Conservation (phyloP, 495 filamentous ascomycete species). For the Daldinia concentrica region DNA sequence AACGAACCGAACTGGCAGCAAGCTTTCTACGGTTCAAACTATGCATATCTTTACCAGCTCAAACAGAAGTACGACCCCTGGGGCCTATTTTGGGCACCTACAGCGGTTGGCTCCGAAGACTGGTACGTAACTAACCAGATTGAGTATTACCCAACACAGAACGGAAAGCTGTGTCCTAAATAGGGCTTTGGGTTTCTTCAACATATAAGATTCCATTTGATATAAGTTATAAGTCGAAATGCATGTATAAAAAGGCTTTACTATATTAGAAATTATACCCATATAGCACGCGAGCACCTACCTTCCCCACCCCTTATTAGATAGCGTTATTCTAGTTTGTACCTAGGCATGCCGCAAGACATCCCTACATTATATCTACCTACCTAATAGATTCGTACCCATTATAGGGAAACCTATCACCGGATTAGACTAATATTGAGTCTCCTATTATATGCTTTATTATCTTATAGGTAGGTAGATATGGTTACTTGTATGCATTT, state of each 20-base stretch:
- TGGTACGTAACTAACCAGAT: slow-evolving; percentile 39
- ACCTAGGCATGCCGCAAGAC: background rate
- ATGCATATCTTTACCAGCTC: slow-evolving; percentile 51
- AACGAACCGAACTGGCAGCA: slow-evolving; percentile 66
- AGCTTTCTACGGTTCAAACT: slow-evolving; percentile 63
- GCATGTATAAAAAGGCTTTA: background rate
- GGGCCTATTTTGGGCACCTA: slow-evolving; percentile 60
- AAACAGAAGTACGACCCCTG: slow-evolving; percentile 62
- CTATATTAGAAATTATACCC: background rate
- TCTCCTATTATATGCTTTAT: too few relatives aligned
- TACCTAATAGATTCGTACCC: too few relatives aligned
- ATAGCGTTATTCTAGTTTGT: background rate
- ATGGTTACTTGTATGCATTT: too few relatives aligned
- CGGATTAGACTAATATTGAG: too few relatives aligned
- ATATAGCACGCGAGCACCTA: background rate
- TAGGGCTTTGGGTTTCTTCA: background rate
- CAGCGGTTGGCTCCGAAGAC: slow-evolving; percentile 47
- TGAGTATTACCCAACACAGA: slow-evolving; percentile 41
- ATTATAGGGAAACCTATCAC: too few relatives aligned
- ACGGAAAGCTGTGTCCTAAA: slow-evolving; percentile 37
- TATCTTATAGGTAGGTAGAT: too few relatives aligned
- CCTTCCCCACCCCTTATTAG: background rate
- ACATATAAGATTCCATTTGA: background rate
- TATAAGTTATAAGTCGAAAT: background rate
- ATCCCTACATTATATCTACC: too few relatives aligned